Base-by-base conservation (phyloP, 2,329 filamentous ascomycete genomes). In the Aspergillus cejpii region DNA sequence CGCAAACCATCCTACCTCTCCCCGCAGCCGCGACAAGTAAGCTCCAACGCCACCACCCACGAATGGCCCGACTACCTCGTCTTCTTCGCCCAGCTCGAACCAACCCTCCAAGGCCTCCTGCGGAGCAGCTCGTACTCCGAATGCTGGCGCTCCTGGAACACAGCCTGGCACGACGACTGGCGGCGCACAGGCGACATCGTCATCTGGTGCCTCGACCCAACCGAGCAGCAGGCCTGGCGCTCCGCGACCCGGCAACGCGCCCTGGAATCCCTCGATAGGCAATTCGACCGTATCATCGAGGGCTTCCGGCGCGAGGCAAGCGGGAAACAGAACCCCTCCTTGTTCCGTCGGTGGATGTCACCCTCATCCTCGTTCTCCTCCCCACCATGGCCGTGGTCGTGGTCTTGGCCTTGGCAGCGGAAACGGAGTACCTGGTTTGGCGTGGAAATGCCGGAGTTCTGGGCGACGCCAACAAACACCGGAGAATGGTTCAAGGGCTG, bases 81-180 rank as follows among this genome's bases (percentile, higher is more conserved):
- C 27, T 73, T 82, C 61, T 84, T 83, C 57, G 72, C 72, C 43
- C 75, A 78, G 46, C 60, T 83, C 39, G 77, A 82, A 56, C 69
- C 65, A 0, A 69, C 63, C 5, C 60, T 83, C 54, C 61, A 59
- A 20, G 53, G 54, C 14, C 52, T 71, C 5, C 61, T 81, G 39
- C 64, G 60, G 44, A 59, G 39, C 8, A 76, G 68, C 17, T 64
- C 64, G 23, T 84, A 84, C 58, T 62, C 54, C 23, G 76, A 81
- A 63, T 82, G 78, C 56, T 77, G 72, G 71, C 70, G 78, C 39
- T 74, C 75, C 3, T 81, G 75, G 61, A 84, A 83, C 55, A 77
- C 74, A 24, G 75, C 76, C 47, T 81, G 74, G 66, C 80, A 83
- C 59, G 80, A 83, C 54, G 80, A 84, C 61, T 70, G 66, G 69